Base-by-base conservation (phyloP, 169 alveolate species). In the Cardiosporidium cionae region DNA sequence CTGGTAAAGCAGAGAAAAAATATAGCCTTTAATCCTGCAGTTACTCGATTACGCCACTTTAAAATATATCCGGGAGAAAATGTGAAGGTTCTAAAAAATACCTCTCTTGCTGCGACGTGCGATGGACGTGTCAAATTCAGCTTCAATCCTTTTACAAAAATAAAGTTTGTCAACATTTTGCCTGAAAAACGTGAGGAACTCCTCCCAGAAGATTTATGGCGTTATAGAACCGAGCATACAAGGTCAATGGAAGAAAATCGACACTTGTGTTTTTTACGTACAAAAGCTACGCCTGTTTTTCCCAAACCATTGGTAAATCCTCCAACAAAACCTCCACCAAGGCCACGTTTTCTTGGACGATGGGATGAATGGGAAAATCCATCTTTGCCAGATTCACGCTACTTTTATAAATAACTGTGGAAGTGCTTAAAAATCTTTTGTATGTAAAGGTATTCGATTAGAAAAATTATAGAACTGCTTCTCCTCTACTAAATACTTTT, bases 171-270 rank as follows among this genome's bases (percentile, higher is more conserved):
- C 32, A 91, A 91, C 76, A 92, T 91, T 28, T 72, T 91, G n/a
- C 93, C 94, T 23, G 94, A 87, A 72, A 86, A 76, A 27, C 76
- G 88, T 29, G 95, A 87, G 36, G 94, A 89, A 72, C 79, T 89
- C 28, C 76, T 85, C 35, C 82, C 88, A 64, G 91, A 83, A 0
- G 95, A 89, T 63, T 73, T 88, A 36, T 89, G 94, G 92, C 68
- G 96, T 25, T 91, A 91, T 73, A 79, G 96, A 22, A 91, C 94
- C 0, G 96, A 91, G 74, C 94, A 89, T 74, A 93, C 90, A 2
- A 68, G 81, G 16, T 68, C 88, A 54, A 65, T 84, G 44, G 94
- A 91, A 78, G 96, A 91, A 80, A 91, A 91, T 73, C 58, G 91
- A 28, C 81, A 87, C 16, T 32, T 89, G 35, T 73, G 89, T 27